These are phyloP conservation scores for Bipolaris sorokiniana DNA, from an alignment of 2,329 filamentous ascomycete genomes.

Conservation along the genomic window DNA sequence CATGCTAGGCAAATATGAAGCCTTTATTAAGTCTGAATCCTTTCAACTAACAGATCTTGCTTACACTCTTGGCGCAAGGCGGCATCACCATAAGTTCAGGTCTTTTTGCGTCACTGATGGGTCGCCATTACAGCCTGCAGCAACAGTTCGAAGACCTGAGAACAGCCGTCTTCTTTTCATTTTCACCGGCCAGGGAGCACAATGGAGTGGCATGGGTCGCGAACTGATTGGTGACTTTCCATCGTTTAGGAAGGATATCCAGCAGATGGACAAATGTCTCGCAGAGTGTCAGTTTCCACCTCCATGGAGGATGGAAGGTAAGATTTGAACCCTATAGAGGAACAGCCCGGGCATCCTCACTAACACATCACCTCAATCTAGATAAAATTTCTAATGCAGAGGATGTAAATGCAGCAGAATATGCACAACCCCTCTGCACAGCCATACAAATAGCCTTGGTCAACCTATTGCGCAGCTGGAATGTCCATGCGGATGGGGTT, in stretches of 20 bases:
- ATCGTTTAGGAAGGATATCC: too few relatives aligned
- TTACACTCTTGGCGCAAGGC: too few relatives aligned
- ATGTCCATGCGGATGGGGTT: slow-evolving; percentile 19
- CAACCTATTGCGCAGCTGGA: slow-evolving; percentile 14
- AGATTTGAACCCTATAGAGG: background rate
- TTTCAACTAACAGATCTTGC: too few relatives aligned
- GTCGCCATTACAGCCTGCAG: slow-evolving; percentile 14
- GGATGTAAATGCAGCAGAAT: background rate
- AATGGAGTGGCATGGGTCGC: slow-evolving; percentile 50
- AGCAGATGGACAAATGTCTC: background rate
- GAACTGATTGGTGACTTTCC: slow-evolving; percentile 33
- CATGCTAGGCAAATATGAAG: too few relatives aligned
- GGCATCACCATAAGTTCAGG: too few relatives aligned
- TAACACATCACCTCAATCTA: background rate
- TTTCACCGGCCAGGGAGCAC: slow-evolving; percentile 55
- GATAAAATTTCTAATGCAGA: background rate
- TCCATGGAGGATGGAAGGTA: background rate
- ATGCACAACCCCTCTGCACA: background rate
- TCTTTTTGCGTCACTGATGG: too few relatives aligned
- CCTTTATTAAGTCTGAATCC: too few relatives aligned
- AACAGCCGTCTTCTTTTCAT: background rate
- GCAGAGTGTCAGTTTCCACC: too few relatives aligned
- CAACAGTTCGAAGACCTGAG: background rate
- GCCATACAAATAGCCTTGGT: background rate
- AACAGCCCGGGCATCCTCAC: too few relatives aligned